A percentile compares a stretch with the other conserved stretches of the same genome.
Evolutionary conservation across 257 asterid species (phyloP).

Genomic region (Asclepias syriaca): DNA sequence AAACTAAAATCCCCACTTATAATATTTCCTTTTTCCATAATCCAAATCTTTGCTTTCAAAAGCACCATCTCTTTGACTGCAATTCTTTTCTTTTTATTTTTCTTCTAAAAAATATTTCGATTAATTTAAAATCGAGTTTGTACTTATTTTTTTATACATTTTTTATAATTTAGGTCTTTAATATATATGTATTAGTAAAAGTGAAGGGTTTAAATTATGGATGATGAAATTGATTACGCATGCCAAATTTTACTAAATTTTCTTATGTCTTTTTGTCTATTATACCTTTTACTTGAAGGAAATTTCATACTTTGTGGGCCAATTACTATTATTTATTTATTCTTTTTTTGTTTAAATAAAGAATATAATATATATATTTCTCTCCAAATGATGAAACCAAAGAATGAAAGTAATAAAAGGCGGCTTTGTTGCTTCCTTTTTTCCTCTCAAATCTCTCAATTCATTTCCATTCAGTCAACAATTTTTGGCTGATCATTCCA

Average conservation of each 20-base stretch:
- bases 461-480: conserved; percentile 10
- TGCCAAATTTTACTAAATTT: conserved; percentile 3
- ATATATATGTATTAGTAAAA: no score
- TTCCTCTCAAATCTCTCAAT: conserved; percentile 1
- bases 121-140: no score
- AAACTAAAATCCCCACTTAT: neutral
- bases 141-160: no score
- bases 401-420: conserved; percentile 36
- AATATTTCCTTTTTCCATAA: neutral
- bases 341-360: neutral
- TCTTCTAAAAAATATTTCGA: no score
- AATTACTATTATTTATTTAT: neutral
- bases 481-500: conserved; percentile 17
- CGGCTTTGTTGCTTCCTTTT: conserved; percentile 24
- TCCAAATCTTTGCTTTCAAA: conserved; percentile 11
- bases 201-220: neutral
- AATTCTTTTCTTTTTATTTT: no score
- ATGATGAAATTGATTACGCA: conserved; percentile 21
- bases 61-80: conserved; percentile 5
- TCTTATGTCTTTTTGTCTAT: neutral
- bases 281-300: conserved; percentile 20
- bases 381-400: neutral
- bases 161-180: no score
- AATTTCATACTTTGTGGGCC: conserved; percentile 23
- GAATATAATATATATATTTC: no score